These are phyloP conservation scores for Plasmodium coatneyi DNA, from an alignment of 169 alveolate species.

Conservation along the genomic window DNA sequence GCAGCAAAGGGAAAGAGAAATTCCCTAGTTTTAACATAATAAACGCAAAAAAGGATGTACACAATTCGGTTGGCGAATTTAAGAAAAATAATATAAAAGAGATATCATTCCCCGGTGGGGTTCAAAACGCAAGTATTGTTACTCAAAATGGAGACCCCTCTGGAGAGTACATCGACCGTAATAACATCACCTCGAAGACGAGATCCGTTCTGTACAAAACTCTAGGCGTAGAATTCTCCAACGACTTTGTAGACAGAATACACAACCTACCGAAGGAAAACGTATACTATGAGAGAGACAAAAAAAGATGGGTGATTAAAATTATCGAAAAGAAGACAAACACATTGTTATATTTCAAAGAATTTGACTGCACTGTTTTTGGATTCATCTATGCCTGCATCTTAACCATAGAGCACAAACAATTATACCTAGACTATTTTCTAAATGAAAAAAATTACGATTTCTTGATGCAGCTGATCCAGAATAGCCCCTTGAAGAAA, in stretches of 20 bases:
- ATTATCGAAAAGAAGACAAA: constrained; percentile 34
- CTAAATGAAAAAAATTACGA: constrained; percentile 59
- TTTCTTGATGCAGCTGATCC: constrained; percentile 29
- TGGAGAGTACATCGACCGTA: neutral
- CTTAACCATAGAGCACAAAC: constrained; percentile 62
- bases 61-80: neutral
- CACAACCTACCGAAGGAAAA: constrained; percentile 50
- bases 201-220: constrained; percentile 10
- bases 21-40: neutral
- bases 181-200: neutral
- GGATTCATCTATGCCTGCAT: constrained; percentile 73
- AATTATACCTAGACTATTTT: constrained; percentile 55
- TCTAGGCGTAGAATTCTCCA: constrained; percentile 23
- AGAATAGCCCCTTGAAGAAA: constrained; percentile 10
- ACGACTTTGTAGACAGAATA: constrained; percentile 28
- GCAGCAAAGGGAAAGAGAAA: neutral
- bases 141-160: neutral
- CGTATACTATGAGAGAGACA: constrained; percentile 54
- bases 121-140: neutral
- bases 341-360: constrained; percentile 49
- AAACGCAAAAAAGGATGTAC: neutral
- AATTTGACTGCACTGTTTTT: constrained; percentile 66
- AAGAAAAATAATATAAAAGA: neutral
- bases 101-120: neutral
- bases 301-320: constrained; percentile 71